Evolutionary conservation across 2,329 filamentous ascomycete species (phyloP).

Genomic region (Basipetospora chlamydospora): DNA sequence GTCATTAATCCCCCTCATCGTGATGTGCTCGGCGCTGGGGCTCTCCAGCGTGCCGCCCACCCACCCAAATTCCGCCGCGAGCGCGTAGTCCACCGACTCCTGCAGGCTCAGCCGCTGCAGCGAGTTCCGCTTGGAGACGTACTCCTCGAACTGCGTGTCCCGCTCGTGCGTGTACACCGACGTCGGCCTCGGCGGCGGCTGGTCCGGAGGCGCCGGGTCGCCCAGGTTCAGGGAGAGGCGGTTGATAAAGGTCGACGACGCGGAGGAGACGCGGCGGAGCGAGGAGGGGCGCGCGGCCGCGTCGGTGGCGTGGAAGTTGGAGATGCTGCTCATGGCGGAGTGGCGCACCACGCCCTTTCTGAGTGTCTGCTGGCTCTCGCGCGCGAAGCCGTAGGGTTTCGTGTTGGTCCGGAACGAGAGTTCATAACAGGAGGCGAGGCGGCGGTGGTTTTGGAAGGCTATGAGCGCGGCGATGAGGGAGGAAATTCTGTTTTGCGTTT

Average conservation of each 20-base stretch:
- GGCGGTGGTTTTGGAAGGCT: slow-evolving; percentile 30
- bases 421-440: slow-evolving; percentile 32
- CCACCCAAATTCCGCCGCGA: slow-evolving; percentile 20
- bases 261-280: slow-evolving; percentile 2
- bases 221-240: neutral
- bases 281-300: neutral
- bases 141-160: slow-evolving; percentile 32
- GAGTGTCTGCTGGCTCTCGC: slow-evolving; percentile 9
- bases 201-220: neutral
- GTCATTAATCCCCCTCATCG: too few species aligned
- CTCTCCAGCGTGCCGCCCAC: slow-evolving; percentile 1
- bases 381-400: slow-evolving; percentile 30
- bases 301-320: too few species aligned
- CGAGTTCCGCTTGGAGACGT: slow-evolving; percentile 20
- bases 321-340: slow-evolving; percentile 2
- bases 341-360: neutral
- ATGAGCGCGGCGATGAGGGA: slow-evolving; percentile 30
- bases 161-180: slow-evolving; percentile 27
- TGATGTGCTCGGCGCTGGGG: too few species aligned
- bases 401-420: slow-evolving; percentile 34
- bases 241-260: slow-evolving; percentile 4
- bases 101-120: slow-evolving; percentile 7
- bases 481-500: slow-evolving; percentile 26
- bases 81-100: slow-evolving; percentile 15
- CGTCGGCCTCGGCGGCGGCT: neutral